Base-by-base conservation (phyloP, 345 rosid genomes). In the Eucalyptus pumila region DNA sequence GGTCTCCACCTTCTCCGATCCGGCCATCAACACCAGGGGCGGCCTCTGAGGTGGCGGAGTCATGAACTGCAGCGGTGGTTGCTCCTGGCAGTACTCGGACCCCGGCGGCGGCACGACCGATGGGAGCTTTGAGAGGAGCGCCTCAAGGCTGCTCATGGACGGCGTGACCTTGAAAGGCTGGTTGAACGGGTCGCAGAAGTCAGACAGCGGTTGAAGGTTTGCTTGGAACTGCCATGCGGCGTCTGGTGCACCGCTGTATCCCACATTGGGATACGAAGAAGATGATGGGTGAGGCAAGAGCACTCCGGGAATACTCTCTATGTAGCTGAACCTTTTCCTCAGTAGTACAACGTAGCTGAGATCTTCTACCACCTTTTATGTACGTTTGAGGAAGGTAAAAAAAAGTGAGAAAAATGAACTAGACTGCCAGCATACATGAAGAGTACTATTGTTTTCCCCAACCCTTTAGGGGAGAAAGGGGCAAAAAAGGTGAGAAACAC, bases 61-160 rank as follows among this genome's bases (percentile, higher is more conserved):
- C 60, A n/a, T 47, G 67, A 89, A 87, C 44, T 89, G 90, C 62
- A 34, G 9, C 6, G 85, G n/a, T 19, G 37, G 24, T 32, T 87
- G 90, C 51, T 54, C 76, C 8, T 88, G 34, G 87, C 67, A 67
- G 67, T 81, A 52, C 56, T 58, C 47, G 6, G 85, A 80, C 23
- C 56, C 89, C 40, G 90, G 88, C 7, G 96, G 96, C 2, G 97
- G 98, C 62, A 93, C 95, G 8, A 97, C 99, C 4, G 99, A 96
- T 5, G 99, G 99, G 76, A 97, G 97, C 94, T 97, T 96, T 6
- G 98, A 97, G 87, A 97, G 99, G 86, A 97, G 95, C 37, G 98
- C 99, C 91, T 96, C 99, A 15, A 97, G 98, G 94, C 99, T 97
- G 92, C 96, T 95, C 99, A 97, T 97, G 42, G 99, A 96, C 45